These are phyloP conservation scores for Macroventuria anomochaeta DNA, from an alignment of 2,329 filamentous ascomycete species.

Conservation along the genomic window DNA sequence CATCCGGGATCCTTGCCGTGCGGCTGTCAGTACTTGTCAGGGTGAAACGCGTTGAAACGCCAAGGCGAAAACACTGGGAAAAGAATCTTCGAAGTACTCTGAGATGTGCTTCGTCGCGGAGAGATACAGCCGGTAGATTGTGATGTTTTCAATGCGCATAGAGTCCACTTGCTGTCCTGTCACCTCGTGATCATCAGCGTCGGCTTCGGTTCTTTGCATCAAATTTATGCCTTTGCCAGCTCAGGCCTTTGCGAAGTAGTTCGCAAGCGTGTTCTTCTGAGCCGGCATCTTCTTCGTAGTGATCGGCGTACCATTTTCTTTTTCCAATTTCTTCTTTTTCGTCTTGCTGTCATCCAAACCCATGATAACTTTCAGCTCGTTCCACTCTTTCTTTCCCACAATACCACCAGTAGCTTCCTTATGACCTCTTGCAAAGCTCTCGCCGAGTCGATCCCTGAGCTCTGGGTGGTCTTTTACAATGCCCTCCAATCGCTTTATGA, in stretches of 20 bases:
- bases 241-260: slow-evolving; percentile 39
- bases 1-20: slow-evolving; percentile 13
- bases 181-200: not conserved
- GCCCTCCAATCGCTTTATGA: slow-evolving; percentile 64
- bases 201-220: not conserved
- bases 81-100: not conserved
- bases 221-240: not conserved
- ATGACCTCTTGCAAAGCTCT: slow-evolving; percentile 70
- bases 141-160: not conserved
- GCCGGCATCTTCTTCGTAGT: slow-evolving; percentile 42
- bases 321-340: slow-evolving; percentile 40
- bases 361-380: slow-evolving; percentile 67
- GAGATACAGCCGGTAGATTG: not conserved
- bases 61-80: slow-evolving; percentile 12
- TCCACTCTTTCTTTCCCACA: slow-evolving; percentile 66
- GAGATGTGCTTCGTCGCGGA: not conserved
- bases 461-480: slow-evolving; percentile 53
- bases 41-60: slow-evolving; percentile 18
- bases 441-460: slow-evolving; percentile 61
- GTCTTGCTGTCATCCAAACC: slow-evolving; percentile 62
- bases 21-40: slow-evolving; percentile 8
- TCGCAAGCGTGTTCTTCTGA: slow-evolving; percentile 44
- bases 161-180: not conserved
- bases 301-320: slow-evolving; percentile 27
- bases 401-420: slow-evolving; percentile 72